Conservation (phyloP, 768 basidiomycete genomes). For the Rhodocollybia butyracea region DNA sequence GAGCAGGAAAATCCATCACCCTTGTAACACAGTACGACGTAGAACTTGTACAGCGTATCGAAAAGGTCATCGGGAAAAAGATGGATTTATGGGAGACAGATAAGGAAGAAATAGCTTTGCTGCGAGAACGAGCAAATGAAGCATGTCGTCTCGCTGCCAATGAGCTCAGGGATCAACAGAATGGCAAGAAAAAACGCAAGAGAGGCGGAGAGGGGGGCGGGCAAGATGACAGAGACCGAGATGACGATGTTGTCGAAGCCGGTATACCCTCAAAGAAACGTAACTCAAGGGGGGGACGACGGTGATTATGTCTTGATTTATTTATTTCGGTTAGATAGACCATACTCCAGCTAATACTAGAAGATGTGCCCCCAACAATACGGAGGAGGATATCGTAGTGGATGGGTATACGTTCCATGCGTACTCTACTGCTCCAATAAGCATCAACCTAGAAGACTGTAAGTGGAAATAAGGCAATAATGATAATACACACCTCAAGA, state of each 20-base stretch:
- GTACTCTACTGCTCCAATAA: slow-evolving; percentile 70
- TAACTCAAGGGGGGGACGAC: slow-evolving; percentile 42
- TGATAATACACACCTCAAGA: slow-evolving; percentile 46
- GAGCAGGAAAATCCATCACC: slow-evolving; percentile 95
- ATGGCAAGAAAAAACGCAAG: slow-evolving; percentile 60
- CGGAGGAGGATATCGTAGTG: slow-evolving; percentile 57
- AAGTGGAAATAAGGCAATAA: slow-evolving; percentile 8
- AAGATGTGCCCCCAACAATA: slow-evolving; percentile 24
- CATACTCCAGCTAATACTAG: slow-evolving; percentile 31
- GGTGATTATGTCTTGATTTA: slow-evolving; percentile 9
- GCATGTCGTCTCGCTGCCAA: slow-evolving; percentile 43
- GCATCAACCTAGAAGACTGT: slow-evolving; percentile 41
- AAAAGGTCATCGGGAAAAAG: slow-evolving; percentile 87
- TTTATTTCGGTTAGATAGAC: slow-evolving; percentile 12
- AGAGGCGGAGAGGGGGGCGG: slow-evolving; percentile 60
- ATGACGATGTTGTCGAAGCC: slow-evolving; percentile 90
- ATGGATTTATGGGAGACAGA: slow-evolving; percentile 87
- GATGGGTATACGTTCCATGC: slow-evolving; percentile 90
- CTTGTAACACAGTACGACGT: slow-evolving; percentile 98
- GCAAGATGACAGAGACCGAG: slow-evolving; percentile 84
- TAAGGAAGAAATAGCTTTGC: slow-evolving; percentile 81
- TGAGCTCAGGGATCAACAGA: slow-evolving; percentile 45
- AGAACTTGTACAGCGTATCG: slow-evolving; percentile 92
- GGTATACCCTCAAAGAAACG: slow-evolving; percentile 69
- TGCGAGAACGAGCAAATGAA: slow-evolving; percentile 87